Percentiles rank a stretch among this genome's conserved stretches.
These are phyloP conservation scores for Leccinum pseudoinsigne DNA, from an alignment of 1,284 basidiomycete genomes.

Conservation along the genomic window DNA sequence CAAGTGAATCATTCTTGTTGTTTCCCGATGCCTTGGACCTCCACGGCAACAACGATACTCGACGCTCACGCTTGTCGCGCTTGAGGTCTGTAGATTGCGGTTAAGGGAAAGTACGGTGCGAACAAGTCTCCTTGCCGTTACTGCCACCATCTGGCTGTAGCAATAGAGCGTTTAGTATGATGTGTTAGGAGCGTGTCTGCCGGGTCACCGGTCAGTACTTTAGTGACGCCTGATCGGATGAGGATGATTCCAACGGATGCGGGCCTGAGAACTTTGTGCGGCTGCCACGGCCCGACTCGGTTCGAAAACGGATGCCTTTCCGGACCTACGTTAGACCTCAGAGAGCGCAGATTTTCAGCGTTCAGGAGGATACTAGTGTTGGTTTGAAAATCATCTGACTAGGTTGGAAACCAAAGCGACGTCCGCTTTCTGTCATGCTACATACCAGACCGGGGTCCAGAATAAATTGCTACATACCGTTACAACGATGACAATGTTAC, in stretches of 20 bases:
- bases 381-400: no score
- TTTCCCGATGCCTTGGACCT: constrained; percentile 16
- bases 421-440: not conserved
- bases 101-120: constrained; percentile 8
- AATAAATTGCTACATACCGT: constrained; percentile 1
- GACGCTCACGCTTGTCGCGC: constrained; percentile 20
- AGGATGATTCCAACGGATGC: no score
- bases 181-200: not conserved
- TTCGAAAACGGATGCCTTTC: not conserved
- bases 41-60: constrained; percentile 25
- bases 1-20: constrained; percentile 1
- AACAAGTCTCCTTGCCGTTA: constrained; percentile 17
- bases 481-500: not conserved
- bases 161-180: not conserved
- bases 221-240: no score
- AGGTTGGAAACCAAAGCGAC: not conserved
- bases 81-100: constrained; percentile 23
- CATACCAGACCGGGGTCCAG: not conserved
- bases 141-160: not conserved
- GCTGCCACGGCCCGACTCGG: not conserved
- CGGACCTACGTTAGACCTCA: not conserved
- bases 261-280: not conserved
- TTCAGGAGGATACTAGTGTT: no score
- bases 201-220: no score
- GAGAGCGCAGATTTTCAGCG: no score